Evolutionary conservation across 495 filamentous ascomycete species (phyloP).

Genomic region (Parmelia sp.): DNA sequence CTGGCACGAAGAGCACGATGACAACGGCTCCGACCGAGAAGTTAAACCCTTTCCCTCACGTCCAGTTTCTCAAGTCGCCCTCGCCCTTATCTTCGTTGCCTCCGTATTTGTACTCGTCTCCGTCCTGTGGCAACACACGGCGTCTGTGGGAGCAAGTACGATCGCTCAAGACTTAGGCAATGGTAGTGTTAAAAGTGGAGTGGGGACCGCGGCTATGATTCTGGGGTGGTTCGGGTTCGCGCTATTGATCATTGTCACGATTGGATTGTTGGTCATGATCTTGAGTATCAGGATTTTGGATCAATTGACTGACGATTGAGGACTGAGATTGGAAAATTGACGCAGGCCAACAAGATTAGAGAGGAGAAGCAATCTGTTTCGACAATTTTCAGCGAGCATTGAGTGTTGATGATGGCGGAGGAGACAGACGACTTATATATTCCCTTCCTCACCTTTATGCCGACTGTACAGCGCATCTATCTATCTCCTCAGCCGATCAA

Average conservation of each 20-base stretch:
- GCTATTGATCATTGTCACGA: slow-evolving; percentile 84
- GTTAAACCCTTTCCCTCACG: slow-evolving; percentile 65
- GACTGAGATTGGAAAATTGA: not conserved
- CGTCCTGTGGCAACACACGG: slow-evolving; percentile 76
- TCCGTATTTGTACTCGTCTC: slow-evolving; percentile 66
- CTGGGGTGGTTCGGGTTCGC: slow-evolving; percentile 96
- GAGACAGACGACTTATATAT: slow-evolving; percentile 12
- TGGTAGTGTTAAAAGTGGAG: slow-evolving; percentile 79
- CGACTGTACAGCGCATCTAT: slow-evolving; percentile 17
- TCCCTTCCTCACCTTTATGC: slow-evolving; percentile 17
- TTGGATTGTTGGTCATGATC: slow-evolving; percentile 92
- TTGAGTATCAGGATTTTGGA: slow-evolving; percentile 72
- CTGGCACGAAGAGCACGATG: slow-evolving; percentile 61
- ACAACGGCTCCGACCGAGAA: slow-evolving; percentile 49
- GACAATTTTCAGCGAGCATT: slow-evolving; percentile 11
- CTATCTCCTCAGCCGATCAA: not conserved
- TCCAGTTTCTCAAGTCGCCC: slow-evolving; percentile 58
- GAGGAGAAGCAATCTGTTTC: not conserved
- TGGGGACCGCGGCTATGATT: slow-evolving; percentile 89
- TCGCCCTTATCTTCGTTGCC: slow-evolving; percentile 61
- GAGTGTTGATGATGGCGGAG: not conserved
- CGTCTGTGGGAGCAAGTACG: slow-evolving; percentile 85
- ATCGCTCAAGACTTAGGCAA: slow-evolving; percentile 95
- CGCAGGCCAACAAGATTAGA: not conserved
- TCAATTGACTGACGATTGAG: slow-evolving; percentile 44